Evolutionary conservation across 2,329 filamentous ascomycete species (phyloP), one percentile per base, ranked within the genome.

Genomic region (Scedosporium apiospermum): DNA sequence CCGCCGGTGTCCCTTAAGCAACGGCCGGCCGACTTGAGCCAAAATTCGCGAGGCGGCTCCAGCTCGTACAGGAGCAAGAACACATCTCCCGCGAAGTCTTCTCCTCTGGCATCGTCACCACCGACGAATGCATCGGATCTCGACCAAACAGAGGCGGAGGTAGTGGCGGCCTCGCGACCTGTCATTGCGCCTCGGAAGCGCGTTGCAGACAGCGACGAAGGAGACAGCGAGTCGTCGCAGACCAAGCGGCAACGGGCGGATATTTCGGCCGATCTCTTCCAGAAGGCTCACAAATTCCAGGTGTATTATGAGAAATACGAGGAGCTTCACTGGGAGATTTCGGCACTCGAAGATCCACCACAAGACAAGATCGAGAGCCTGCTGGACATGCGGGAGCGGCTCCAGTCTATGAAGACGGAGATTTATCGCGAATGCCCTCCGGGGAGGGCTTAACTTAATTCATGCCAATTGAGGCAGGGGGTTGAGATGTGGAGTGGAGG

Each of bases 121-220:
- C 85, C 85, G 0, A 87, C 85, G 6, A 88, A 87, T 65, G 85
- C 84, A 1, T 87, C 84, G 1, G 85, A 88, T 63, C 73, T 87
- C 44, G 84, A 86, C 34, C 75, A 79, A 41, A 27, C 53, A 3
- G 55, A 63, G 16, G 14, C 38, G 18, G 62, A 63, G 16, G 46
- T 44, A 16, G 53, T 44, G 16, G 26, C 57, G 9, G 57, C 38
- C n/a, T 46, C 62, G 27, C 62, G 62, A 21, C 46, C 62, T n/a
- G 38, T 30, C 42, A 18, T 49, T n/a, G 34, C 53, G 34, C 27
- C 27, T 30, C 30, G 53, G 23, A 63, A 63, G 57, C 41, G 62
- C 14, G 41, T 57, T 16, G 51, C 60, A 6, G 49, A 68, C 16
- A 66, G 65, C 26, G 70, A 63, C 55, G 58, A 61, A 61, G 67